A percentile compares a stretch with the other conserved stretches of the same genome.
Conservation (phyloP, 2,329 filamentous ascomycete species). For the Fusarium oligoseptatum region DNA sequence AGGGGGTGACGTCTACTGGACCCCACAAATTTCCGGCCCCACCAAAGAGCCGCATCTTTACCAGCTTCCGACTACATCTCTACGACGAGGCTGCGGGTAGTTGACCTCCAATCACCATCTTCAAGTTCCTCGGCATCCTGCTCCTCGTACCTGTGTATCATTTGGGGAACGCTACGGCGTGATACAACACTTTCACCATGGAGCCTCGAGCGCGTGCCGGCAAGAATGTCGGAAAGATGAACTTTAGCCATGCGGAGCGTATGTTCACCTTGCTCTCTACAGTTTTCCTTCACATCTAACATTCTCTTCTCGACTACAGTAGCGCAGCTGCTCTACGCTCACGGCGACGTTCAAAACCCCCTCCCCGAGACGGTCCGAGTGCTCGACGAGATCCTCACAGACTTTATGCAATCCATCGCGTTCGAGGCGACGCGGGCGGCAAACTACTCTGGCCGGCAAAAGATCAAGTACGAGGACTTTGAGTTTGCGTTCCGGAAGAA, state of each 20-base stretch:
- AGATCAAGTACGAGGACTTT: slow-evolving; percentile 98
- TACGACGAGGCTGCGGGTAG: slow-evolving; percentile 31
- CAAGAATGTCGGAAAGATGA: slow-evolving; percentile 86
- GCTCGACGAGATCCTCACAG: slow-evolving; percentile 94
- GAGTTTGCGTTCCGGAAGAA: slow-evolving; percentile 93
- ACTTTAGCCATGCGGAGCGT: slow-evolving; percentile 81
- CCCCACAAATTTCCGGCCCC: slow-evolving; percentile 41
- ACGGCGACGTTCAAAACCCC: slow-evolving; percentile 82
- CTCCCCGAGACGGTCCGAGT: slow-evolving; percentile 87
- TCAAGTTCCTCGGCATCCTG: neutral
- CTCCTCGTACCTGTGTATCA: neutral
- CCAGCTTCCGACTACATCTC: slow-evolving; percentile 36
- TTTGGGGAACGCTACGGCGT: slow-evolving; percentile 19
- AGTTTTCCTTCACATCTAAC: neutral
- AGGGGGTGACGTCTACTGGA: slow-evolving; percentile 40
- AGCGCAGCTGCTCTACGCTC: slow-evolving; percentile 80
- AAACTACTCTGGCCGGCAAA: slow-evolving; percentile 88
- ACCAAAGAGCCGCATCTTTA: slow-evolving; percentile 24
- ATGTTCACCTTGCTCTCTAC: slow-evolving; percentile 47
- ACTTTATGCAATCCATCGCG: slow-evolving; percentile 95
- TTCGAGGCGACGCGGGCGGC: slow-evolving; percentile 90
- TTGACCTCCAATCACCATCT: neutral
- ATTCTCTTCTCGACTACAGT: slow-evolving; percentile 60
- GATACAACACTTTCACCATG: slow-evolving; percentile 62
- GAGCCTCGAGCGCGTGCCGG: slow-evolving; percentile 83